phyloP scores from a whole-genome alignment of 768 basidiomycete genomes.

The Dendrothele bispora region DNA sequence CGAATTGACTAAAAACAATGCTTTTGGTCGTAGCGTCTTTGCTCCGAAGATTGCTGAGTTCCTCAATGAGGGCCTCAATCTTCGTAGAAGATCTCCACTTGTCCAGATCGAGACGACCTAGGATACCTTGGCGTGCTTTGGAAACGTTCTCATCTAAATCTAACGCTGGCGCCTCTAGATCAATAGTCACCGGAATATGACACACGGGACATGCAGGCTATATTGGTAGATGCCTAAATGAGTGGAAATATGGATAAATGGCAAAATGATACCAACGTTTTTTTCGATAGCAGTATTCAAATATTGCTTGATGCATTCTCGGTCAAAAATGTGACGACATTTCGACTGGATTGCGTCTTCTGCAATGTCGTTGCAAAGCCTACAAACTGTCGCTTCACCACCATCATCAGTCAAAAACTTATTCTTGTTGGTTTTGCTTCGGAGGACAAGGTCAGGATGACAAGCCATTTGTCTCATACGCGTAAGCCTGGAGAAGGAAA shows the following conservation, averaged over 20 bases:
- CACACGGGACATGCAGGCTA: slow-evolving; percentile 95
- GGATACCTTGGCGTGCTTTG: slow-evolving; percentile 81
- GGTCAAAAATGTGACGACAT: slow-evolving; percentile 93
- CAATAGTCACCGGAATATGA: slow-evolving; percentile 88
- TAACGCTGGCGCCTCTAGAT: slow-evolving; percentile 90
- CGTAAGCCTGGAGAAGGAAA: slow-evolving; percentile 61
- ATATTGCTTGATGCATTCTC: slow-evolving; percentile 95
- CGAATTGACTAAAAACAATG: slow-evolving; percentile 96
- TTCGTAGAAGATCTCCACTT: slow-evolving; percentile 96
- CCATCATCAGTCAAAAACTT: slow-evolving; percentile 57
- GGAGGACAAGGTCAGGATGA: slow-evolving; percentile 90
- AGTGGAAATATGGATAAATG: background rate
- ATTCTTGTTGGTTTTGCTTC: slow-evolving; percentile 76
- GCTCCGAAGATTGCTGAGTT: slow-evolving; percentile 78
- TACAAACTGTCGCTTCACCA: slow-evolving; percentile 82
- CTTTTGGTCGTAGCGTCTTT: slow-evolving; percentile 93
- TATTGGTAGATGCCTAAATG: background rate
- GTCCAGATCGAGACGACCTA: slow-evolving; percentile 85
- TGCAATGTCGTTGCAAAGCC: slow-evolving; percentile 94
- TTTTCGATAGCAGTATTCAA: slow-evolving; percentile 71
- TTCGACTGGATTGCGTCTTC: slow-evolving; percentile 96
- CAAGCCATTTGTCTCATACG: slow-evolving; percentile 97
- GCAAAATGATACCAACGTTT: slow-evolving; percentile 41
- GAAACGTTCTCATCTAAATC: slow-evolving; percentile 67
- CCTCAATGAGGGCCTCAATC: slow-evolving; percentile 95